These are phyloP conservation scores for Ascosphaera apis DNA, from an alignment of 2,329 filamentous ascomycete species.

Conservation along the genomic window DNA sequence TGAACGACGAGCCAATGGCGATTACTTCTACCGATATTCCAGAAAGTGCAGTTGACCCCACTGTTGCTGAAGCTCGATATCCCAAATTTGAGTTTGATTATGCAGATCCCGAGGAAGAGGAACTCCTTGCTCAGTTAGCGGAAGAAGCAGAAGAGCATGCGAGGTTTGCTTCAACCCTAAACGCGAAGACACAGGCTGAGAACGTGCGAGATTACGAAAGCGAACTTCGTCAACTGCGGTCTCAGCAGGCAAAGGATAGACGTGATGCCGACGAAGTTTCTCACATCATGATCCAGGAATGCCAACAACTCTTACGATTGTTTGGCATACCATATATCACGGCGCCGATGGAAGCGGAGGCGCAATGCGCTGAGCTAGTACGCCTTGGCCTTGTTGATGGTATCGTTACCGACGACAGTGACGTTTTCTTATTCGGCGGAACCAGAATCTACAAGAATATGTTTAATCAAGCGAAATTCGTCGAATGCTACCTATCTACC, in stretches of 20 bases:
- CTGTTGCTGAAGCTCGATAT: background rate
- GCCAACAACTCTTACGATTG: constrained; percentile 66
- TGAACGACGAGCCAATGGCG: background rate
- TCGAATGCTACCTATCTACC: constrained; percentile 72
- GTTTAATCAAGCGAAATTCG: constrained; percentile 96
- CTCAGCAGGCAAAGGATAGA: constrained; percentile 90
- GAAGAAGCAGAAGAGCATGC: constrained; percentile 85
- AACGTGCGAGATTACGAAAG: constrained; percentile 62
- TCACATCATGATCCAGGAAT: constrained; percentile 86
- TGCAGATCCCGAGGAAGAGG: constrained; percentile 80
- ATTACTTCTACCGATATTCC: background rate
- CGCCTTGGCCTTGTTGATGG: constrained; percentile 73
- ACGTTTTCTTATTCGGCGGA: constrained; percentile 90
- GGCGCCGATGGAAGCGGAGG: constrained; percentile 96
- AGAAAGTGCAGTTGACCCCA: background rate
- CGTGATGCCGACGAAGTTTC: constrained; percentile 94
- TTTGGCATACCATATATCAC: constrained; percentile 95
- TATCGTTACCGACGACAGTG: constrained; percentile 91
- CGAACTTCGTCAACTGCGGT: constrained; percentile 66
- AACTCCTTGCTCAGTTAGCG: constrained; percentile 64
- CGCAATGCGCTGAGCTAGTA: constrained; percentile 86
- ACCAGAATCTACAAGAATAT: constrained; percentile 98
- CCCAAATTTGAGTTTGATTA: constrained; percentile 25
- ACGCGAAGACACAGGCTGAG: constrained; percentile 46
- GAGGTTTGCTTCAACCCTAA: constrained; percentile 71